phyloP scores from a whole-genome alignment of 1,284 basidiomycete genomes.

The Pascua guehoae region DNA sequence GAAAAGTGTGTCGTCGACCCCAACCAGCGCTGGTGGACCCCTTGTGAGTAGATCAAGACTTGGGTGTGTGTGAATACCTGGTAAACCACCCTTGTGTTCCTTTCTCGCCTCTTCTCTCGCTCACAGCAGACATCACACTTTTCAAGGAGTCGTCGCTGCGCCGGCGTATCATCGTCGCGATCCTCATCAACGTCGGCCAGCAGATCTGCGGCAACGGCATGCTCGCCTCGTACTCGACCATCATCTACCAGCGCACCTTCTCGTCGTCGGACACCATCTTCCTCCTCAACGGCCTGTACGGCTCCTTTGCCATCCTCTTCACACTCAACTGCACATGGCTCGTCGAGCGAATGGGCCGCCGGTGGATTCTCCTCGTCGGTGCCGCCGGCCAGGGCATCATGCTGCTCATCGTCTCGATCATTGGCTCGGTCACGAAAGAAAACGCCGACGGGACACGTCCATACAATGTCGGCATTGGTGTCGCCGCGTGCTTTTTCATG shows the following conservation, averaged over 20 bases:
- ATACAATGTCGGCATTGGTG: constrained; percentile 17
- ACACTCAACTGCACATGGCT: constrained; percentile 13
- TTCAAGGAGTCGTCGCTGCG: constrained; percentile 16
- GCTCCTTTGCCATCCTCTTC: constrained; percentile 17
- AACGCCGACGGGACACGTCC: constrained; percentile 11
- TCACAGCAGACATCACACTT: too few relatives aligned
- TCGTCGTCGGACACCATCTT: constrained; percentile 16
- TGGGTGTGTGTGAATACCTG: too few relatives aligned
- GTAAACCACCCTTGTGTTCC: too few relatives aligned
- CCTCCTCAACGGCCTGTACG: constrained; percentile 23
- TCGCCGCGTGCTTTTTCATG: constrained; percentile 10
- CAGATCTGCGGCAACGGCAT: constrained; percentile 20
- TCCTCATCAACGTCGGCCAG: constrained; percentile 22
- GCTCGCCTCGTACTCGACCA: constrained; percentile 17
- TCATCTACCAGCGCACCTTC: constrained; percentile 23
- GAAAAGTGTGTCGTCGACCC: constrained; percentile 9
- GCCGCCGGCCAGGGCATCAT: constrained; percentile 16
- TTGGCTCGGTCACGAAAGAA: constrained; percentile 11
- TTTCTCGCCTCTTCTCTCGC: background rate
- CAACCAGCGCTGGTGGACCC: constrained; percentile 2
- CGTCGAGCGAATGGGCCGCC: background rate
- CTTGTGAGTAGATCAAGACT: constrained; percentile 11
- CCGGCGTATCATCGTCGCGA: constrained; percentile 19
- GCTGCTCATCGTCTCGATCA: constrained; percentile 16
- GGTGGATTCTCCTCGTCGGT: background rate